Base-by-base conservation (phyloP, 2,329 filamentous ascomycete species). In the Alternaria brassicicola region DNA sequence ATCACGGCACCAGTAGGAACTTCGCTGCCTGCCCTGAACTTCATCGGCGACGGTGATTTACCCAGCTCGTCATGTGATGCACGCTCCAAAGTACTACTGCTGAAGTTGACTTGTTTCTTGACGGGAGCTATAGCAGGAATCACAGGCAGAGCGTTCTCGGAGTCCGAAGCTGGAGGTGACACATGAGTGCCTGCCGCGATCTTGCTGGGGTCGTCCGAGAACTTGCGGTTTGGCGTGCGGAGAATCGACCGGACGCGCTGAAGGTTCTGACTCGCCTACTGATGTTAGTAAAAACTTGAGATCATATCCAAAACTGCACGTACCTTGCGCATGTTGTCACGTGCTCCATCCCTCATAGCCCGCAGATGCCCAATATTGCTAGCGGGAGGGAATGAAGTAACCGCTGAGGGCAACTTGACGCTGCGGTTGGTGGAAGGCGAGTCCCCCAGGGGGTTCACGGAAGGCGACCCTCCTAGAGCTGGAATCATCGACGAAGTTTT, bases 21-120 rank as follows among this genome's bases (percentile, higher is more conserved):
- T 36, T 78, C 75, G 19, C 73, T 75, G 28, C 69, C 71, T 30
- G 74, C 74, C 23, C 70, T 69, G 46, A 72, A 62, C 61, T 76
- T 76, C 63, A 75, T 70, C 2, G 74, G 76, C 9, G 74, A 76
- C 10, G 73, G 74, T 28, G 74, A 76, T 50, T 75, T 72, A 58
- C 66, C 66, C 36, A 73, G 39, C 36, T 74, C 75, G 17, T 76
- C 71, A 17, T 67, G 61, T 21, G 74, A 65, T 9, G 69, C 57
- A 58, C 75, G 67, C 73, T 79, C 64, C 64, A 91, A 85, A 33
- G 88, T 88, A 60, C 87, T 88, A 0, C 88, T 89, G 0, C 90
- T 92, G 70, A 96, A 97, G 49, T 90, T 88, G 33, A 96, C 91
- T 55, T 86, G 89, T 80, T 96, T 96, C 76, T 88, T 90, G 23